Base-by-base conservation (phyloP, 805 yeast species). In the Ogataea polymorpha region DNA sequence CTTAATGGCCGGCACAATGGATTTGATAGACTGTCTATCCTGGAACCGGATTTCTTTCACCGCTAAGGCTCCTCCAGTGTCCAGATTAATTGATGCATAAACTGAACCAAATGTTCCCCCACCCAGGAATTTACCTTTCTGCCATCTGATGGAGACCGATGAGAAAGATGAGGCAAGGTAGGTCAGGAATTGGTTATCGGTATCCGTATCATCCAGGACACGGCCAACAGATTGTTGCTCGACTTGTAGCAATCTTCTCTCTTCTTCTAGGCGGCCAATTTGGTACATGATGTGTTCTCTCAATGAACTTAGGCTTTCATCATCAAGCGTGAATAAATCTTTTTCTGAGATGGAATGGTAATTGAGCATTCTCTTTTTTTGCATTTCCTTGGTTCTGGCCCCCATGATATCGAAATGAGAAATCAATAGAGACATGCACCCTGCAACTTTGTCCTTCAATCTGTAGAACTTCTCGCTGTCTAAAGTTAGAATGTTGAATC, bases 341-440 rank as follows among this genome's bases (percentile, higher is more conserved):
- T 78, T 80, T n/a, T 54, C 60, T 5, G 55, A 33, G 41, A 67
- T 74, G 64, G 60, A 76, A 65, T 66, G 47, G 72, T 78, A 73
- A 60, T 72, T 75, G 55, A 73, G 66, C 63, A 77, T 68, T 53
- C 75, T 70, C 51, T 73, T 69, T 59, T 72, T 72, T 54, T 74
- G 81, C 9, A 78, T 72, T 55, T 83, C 87, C 53, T 79, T 82
- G 1, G 96, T 85, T 55, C 98, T 75, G 0, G 97, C 97, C 35
- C 98, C 98, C 96, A 91, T 93, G 38, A 93, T 89, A 65, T 93
- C 99, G 57, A 93, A 93, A 65, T 93, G 98, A 0, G 96, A 87
- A 48, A 93, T 91, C 45, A 93, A 70, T 37, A 93, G 68, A 2
- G 97, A 82, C 89, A 93, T 87, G 64, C 97, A 89, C 1, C 95